Conservation (phyloP, 305 asterid species). For the Caryopteris hybrid region DNA sequence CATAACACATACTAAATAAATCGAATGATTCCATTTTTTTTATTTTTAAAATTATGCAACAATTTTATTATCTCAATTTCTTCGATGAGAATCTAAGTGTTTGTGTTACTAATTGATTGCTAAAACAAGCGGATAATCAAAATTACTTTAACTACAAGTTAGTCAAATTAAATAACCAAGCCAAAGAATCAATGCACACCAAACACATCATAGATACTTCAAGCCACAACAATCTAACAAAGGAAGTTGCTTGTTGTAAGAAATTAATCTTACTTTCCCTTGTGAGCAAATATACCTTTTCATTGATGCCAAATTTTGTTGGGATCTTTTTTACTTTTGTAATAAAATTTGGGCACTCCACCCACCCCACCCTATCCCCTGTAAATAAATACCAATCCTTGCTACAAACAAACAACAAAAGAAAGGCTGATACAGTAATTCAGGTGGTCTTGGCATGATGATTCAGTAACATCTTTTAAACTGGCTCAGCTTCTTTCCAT, state of each 20-base stretch:
- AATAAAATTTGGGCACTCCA: no score
- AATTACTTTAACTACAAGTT: conserved; percentile 13
- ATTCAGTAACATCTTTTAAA: background rate
- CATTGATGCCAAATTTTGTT: conserved; percentile 15
- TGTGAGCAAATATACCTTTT: conserved; percentile 12
- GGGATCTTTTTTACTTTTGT: background rate
- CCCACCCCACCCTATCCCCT: background rate
- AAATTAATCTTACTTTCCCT: background rate
- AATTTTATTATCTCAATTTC: no score
- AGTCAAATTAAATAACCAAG: background rate
- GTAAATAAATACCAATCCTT: background rate
- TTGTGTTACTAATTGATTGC: no score
- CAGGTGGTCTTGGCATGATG: conserved; percentile 37
- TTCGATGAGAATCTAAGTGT: no score
- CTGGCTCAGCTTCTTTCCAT: conserved; percentile 14
- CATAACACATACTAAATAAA: no score
- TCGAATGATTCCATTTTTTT: no score
- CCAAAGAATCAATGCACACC: conserved; percentile 6
- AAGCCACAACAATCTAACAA: background rate
- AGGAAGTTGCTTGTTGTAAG: conserved; percentile 3
- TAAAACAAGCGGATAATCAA: no score
- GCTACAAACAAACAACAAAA: conserved; percentile 24
- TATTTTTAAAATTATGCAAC: no score
- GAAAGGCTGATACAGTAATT: conserved; percentile 20
- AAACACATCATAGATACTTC: conserved; percentile 5